Percentiles rank a stretch among this genome's conserved stretches.
Evolutionary conservation across 2,329 filamentous ascomycete species (phyloP).

Genomic region (Tolypocladium capitatum): DNA sequence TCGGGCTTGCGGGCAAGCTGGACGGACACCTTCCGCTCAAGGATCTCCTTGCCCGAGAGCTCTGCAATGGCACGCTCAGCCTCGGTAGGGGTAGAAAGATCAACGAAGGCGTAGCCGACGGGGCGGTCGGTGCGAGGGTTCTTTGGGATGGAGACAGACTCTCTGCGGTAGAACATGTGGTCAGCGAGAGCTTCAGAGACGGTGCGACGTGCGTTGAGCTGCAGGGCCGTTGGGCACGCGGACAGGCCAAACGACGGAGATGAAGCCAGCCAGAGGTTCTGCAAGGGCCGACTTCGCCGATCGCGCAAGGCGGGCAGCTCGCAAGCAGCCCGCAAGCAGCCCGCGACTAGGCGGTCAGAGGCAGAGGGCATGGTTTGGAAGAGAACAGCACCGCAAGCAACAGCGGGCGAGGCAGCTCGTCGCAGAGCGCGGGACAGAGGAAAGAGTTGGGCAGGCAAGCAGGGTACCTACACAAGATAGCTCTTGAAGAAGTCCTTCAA

Average conservation of each 20-base stretch:
- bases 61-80: slow-evolving; percentile 90
- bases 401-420: neutral
- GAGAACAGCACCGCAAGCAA: no score
- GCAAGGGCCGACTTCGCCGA: neutral
- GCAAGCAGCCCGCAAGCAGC: neutral
- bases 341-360: neutral
- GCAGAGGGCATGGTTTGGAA: neutral
- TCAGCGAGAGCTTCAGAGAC: slow-evolving; percentile 11
- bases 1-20: slow-evolving; percentile 98
- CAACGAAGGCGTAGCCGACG: slow-evolving; percentile 97
- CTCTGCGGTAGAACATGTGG: slow-evolving; percentile 40
- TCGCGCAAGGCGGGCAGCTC: neutral
- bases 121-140: slow-evolving; percentile 98
- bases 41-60: slow-evolving; percentile 93
- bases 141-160: slow-evolving; percentile 97
- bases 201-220: neutral
- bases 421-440: neutral
- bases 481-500: slow-evolving; percentile 99
- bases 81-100: slow-evolving; percentile 86
- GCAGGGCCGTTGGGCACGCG: neutral
- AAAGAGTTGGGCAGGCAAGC: neutral
- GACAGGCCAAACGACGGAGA: neutral
- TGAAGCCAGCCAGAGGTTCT: neutral
- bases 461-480: slow-evolving; percentile 83
- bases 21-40: slow-evolving; percentile 97